Evolutionary conservation across 495 filamentous ascomycete species (phyloP).

Genomic region (Beverwykella pulmonaria): DNA sequence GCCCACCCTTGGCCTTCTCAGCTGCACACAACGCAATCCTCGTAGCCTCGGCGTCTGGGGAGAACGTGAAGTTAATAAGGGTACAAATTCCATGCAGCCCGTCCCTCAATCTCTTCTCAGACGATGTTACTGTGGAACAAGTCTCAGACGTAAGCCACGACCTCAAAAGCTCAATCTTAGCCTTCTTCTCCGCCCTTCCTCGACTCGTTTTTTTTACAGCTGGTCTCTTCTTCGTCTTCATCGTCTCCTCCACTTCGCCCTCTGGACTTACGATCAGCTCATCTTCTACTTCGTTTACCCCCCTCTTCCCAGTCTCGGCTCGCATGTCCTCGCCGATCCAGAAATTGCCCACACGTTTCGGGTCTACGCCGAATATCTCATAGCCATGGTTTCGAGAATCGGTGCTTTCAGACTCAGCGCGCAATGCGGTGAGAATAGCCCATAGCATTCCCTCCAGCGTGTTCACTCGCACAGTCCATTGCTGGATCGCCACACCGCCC

Average conservation of each 20-base stretch:
- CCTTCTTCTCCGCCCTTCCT: conserved; percentile 28
- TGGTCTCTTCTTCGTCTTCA: background rate
- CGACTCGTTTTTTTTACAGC: conserved; percentile 11
- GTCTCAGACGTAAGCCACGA: conserved; percentile 23
- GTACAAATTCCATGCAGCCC: background rate
- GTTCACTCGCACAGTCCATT: conserved; percentile 92
- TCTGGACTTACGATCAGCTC: conserved; percentile 4
- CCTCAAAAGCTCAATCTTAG: conserved; percentile 30
- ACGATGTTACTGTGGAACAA: background rate
- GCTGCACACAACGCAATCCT: conserved; percentile 16
- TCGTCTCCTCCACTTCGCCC: conserved; percentile 7
- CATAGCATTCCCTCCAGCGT: conserved; percentile 89
- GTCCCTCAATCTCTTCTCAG: background rate
- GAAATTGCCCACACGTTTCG: conserved; percentile 44
- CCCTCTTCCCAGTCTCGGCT: background rate
- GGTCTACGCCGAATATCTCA: conserved; percentile 39
- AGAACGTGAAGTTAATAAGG: conserved; percentile 18
- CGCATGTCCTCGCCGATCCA: conserved; percentile 34
- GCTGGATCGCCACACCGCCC: conserved; percentile 65
- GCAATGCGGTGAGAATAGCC: conserved; percentile 66
- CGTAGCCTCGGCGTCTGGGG: conserved; percentile 17
- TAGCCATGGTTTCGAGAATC: background rate
- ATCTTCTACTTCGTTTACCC: background rate
- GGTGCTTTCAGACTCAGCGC: conserved; percentile 38
- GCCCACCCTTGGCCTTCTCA: background rate